Percentiles rank a stretch among this genome's conserved stretches.
Conservation (phyloP, 78 protist genomes). For the Dictyostelium firmibasis region DNA sequence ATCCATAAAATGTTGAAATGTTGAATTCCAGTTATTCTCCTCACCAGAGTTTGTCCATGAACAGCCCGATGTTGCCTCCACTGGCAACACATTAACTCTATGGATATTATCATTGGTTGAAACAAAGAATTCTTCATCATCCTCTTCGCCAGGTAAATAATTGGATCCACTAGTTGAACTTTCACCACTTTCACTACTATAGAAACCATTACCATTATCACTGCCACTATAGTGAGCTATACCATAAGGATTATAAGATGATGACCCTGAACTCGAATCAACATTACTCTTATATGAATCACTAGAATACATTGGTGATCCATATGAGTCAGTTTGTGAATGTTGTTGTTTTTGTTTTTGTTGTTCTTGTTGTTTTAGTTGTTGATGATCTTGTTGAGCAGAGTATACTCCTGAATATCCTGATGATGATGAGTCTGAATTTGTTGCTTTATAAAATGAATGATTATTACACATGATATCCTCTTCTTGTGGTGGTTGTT, state of each 20-base stretch:
- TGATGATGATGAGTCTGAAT: neutral
- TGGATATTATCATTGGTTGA: neutral
- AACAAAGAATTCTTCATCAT: neutral
- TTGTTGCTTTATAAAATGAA: neutral
- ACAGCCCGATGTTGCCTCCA: neutral
- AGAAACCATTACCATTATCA: neutral
- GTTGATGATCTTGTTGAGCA: neutral
- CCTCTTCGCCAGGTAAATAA: neutral
- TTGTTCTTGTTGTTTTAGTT: neutral
- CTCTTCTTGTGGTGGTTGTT: neutral
- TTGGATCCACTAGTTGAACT: neutral
- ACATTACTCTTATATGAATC: neutral
- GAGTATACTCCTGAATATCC: neutral
- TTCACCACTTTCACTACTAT: conserved; percentile 3
- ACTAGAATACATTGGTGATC: neutral
- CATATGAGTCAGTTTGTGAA: neutral
- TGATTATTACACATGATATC: neutral
- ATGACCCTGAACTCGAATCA: neutral
- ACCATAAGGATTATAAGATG: conserved; percentile 1
- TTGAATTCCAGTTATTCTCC: conserved; percentile 36
- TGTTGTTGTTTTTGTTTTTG: neutral
- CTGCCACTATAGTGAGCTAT: neutral
- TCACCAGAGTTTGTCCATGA: neutral
- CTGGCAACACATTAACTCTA: neutral
- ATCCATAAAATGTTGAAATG: conserved; percentile 33